phyloP scores from a whole-genome alignment of 257 asterid species.

The Solanum rostratum region DNA sequence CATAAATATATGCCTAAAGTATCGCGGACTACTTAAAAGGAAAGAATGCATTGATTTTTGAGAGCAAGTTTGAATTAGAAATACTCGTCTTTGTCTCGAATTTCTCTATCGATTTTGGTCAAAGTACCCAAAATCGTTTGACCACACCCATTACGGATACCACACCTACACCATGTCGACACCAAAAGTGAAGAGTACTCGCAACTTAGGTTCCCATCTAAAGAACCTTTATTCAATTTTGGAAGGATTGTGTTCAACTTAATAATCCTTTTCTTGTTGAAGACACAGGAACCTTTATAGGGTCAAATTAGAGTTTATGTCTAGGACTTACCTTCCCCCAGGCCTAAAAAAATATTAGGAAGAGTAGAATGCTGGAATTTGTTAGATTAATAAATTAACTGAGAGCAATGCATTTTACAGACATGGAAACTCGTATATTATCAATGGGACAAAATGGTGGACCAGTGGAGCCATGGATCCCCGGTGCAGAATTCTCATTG shows the following conservation, averaged over 20 bases:
- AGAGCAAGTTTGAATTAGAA: neutral
- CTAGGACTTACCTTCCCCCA: neutral
- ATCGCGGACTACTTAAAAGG: neutral
- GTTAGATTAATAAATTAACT: neutral
- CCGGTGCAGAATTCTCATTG: slow-evolving; percentile 81
- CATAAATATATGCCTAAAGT: neutral
- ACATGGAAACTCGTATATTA: slow-evolving; percentile 58
- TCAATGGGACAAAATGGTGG: slow-evolving; percentile 97
- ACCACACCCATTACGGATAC: neutral
- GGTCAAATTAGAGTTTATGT: neutral
- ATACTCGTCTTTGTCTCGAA: neutral
- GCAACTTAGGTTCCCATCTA: neutral
- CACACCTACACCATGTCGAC: neutral
- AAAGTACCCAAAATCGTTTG: neutral
- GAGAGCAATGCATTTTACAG: slow-evolving; percentile 23
- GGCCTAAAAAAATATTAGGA: neutral
- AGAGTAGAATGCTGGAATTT: neutral
- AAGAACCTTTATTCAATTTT: neutral
- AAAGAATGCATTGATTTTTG: neutral
- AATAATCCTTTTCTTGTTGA: neutral
- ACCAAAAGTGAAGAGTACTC: neutral
- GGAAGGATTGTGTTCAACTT: neutral
- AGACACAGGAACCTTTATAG: neutral
- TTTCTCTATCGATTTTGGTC: neutral
- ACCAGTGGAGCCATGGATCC: slow-evolving; percentile 99